Base-by-base conservation (phyloP, 1,284 basidiomycete genomes). In the Ganoderma boninense region DNA sequence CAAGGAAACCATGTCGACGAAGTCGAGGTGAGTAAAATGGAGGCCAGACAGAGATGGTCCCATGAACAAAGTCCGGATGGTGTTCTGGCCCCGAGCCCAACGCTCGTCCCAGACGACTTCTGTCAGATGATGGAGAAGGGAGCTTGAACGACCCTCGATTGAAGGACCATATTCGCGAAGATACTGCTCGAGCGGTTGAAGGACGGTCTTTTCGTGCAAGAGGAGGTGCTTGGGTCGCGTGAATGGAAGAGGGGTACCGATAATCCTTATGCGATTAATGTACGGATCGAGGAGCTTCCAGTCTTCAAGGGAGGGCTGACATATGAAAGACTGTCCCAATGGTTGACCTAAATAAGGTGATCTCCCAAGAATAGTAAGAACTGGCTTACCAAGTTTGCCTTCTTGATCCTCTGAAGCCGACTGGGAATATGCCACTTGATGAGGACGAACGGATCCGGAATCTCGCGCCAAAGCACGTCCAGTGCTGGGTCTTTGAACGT, bases 401-500 rank as follows among this genome's bases (percentile, higher is more conserved):
- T 44, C 26, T 63, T 32, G n/a, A 63, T 44, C 20, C 16, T 13
- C 26, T 6, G 62, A 20, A n/a, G 43, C 43, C 23, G 23, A 10
- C 54, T n/a, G 43, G 65, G 43, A 61, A 23, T n/a, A 61, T 23
- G 29, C 32, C 23, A 26, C n/a, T 56, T 49, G 18, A 66, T 23
- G 13, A 66, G 57, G 29, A 66, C 32, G 20, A 23, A 61, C 35
- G 46, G 42, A 32, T 52, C 56, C 7, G 65, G 65, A 7, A 66
- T 61, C 11, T 93, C 92, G 78, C 84, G 87, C 92, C 92, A 93
- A 38, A 93, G 82, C 59, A 89, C 80, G 77, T 90, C 83, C 69
- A 93, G 77, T 20, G 90, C 87, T 18, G 90, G 90, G 70, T 91
- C 90, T 69, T 84, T 87, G 76, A 93, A 82, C 42, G 87, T 86